A percentile compares a stretch with the other conserved stretches of the same genome.
phyloP scores from a whole-genome alignment of 2,329 filamentous ascomycete genomes.

The Drechslerella coelobrocha region DNA sequence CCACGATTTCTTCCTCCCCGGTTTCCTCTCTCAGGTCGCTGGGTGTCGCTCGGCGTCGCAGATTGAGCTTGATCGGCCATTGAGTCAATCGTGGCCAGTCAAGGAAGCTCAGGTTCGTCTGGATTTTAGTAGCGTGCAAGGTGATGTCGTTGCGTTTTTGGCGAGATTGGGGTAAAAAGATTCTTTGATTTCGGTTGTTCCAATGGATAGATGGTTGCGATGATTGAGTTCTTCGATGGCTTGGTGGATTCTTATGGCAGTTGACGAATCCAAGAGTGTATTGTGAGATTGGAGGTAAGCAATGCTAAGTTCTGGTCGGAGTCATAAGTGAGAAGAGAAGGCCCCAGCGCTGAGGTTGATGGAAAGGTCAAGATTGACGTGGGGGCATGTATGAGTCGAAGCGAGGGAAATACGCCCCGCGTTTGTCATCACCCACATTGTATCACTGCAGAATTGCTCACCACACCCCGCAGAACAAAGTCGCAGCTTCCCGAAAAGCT shows the following conservation, averaged over 20 bases:
- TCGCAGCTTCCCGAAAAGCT: background rate
- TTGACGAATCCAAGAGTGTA: too few relatives aligned
- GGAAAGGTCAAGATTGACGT: background rate
- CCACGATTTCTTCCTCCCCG: constrained; percentile 59
- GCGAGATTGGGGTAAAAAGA: too few relatives aligned
- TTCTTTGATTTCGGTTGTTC: too few relatives aligned
- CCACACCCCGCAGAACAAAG: background rate
- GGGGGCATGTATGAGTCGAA: background rate
- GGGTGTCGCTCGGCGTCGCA: constrained; percentile 42
- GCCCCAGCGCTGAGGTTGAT: background rate
- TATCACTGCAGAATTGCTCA: background rate
- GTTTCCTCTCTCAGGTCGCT: constrained; percentile 59
- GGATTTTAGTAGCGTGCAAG: too few relatives aligned
- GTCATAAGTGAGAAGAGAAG: background rate
- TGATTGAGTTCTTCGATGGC: too few relatives aligned
- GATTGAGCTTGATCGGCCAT: constrained; percentile 46
- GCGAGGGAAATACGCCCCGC: background rate
- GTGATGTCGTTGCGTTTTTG: too few relatives aligned
- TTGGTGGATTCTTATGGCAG: too few relatives aligned
- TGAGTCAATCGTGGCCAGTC: constrained; percentile 8
- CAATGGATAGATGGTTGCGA: too few relatives aligned
- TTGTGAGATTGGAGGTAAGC: too few relatives aligned
- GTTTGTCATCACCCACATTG: constrained; percentile 11
- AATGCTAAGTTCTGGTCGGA: too few relatives aligned
- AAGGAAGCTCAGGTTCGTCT: background rate